Base-by-base conservation (phyloP, 1,284 basidiomycete genomes). In the Phenoliferia sp. region DNA sequence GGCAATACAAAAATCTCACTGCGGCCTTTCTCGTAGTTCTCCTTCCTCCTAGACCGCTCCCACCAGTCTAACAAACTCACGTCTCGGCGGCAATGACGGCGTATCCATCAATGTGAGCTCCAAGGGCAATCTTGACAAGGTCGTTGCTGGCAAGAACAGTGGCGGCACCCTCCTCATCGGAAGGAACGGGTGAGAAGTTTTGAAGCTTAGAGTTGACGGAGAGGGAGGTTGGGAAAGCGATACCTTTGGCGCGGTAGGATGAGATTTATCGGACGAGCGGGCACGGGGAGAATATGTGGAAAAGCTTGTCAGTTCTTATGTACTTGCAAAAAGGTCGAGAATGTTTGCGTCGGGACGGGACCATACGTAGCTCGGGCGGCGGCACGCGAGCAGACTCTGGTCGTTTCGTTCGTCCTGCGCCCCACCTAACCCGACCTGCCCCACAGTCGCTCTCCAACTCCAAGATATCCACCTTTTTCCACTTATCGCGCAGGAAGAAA, bases 71-170 rank as follows among this genome's bases (percentile, higher is more conserved):
- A 71, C 28, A 31, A 22, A 69, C 75, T 61, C 59, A 71, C 73
- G 94, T 98, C 82, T 99, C 95, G 66, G 92, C 95, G 76, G 86
- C 86, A 78, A 94, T 86, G 65, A 90, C 85, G 29, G 92, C 90
- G 78, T 89, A 93, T 28, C 80, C 95, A 80, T 99, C 95, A 80
- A 99, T 94, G 79, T 98, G 95, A 39, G 94, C 92, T 67, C 95
- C 95, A 71, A 97, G 83, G 81, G 95, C 91, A 72, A 99, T 83
- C 83, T 98, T 98, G 76, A 98, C 95, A 65, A 98, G 88, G 78
- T 99, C 95, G 73, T 88, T 88, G 75, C 92, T 90, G 66, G 87
- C 88, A 73, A 99, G 85, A 35, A 80, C 82, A 88, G 91, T 81
- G 66, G 90, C 89, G 71, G 86, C 83, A 79, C 93, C 89, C 72